Conservation (phyloP, 148 eudicot genomes). For the Nepenthes gracilis region DNA sequence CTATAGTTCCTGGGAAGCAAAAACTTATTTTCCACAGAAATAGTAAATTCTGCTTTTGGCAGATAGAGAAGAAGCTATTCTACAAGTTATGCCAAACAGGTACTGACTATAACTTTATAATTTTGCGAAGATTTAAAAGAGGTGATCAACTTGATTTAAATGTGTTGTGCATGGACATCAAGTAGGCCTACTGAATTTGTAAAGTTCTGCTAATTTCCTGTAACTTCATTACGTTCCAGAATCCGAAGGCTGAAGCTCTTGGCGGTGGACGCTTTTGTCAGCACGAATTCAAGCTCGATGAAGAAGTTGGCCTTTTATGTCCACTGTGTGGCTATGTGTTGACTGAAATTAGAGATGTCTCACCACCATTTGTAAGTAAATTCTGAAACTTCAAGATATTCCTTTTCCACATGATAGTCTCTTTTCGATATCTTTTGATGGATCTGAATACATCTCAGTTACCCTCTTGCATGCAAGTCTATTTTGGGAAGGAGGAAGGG, state of each 20-base stretch:
- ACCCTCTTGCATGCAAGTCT: not conserved
- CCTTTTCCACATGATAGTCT: too few relatives aligned
- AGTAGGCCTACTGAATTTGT: not conserved
- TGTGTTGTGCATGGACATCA: not conserved
- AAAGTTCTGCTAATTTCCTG: too few relatives aligned
- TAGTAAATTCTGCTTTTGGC: too few relatives aligned
- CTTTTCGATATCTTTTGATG: too few relatives aligned
- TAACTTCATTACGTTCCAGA: constrained; percentile 17
- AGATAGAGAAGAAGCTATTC: too few relatives aligned
- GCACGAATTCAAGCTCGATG: constrained; percentile 72
- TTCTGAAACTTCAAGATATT: not conserved
- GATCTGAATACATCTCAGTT: not conserved
- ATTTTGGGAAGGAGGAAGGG: too few relatives aligned
- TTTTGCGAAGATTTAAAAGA: too few relatives aligned
- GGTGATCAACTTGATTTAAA: too few relatives aligned
- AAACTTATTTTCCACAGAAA: too few relatives aligned
- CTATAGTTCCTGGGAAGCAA: too few relatives aligned
- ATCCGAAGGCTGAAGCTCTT: constrained; percentile 13
- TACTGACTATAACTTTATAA: too few relatives aligned
- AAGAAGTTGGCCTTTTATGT: constrained; percentile 80
- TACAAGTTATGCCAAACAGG: too few relatives aligned
- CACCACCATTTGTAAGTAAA: constrained; percentile 73
- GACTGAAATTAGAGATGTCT: constrained; percentile 79
- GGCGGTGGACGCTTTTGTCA: constrained; percentile 23
- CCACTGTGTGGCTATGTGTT: constrained; percentile 59